These are phyloP conservation scores for Lactifluus pinguis DNA, from an alignment of 768 basidiomycete species.

Conservation along the genomic window DNA sequence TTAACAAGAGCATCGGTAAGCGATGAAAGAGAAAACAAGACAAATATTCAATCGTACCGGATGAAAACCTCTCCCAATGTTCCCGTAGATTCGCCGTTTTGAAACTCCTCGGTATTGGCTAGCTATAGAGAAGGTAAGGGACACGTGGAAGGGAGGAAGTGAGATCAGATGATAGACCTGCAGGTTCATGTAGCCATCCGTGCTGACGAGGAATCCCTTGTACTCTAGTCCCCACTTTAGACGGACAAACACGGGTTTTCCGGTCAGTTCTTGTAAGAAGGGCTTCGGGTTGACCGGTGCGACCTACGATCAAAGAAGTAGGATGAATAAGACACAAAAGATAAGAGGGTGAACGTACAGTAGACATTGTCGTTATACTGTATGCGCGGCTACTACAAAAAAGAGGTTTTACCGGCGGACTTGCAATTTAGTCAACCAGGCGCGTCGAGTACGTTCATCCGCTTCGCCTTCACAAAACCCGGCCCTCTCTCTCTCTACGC, in stretches of 20 bases:
- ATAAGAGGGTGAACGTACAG: slow-evolving; percentile 35
- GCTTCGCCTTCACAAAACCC: too few relatives aligned
- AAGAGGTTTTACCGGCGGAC: slow-evolving; percentile 24
- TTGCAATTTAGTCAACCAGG: slow-evolving; percentile 26
- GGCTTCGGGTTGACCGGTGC: slow-evolving; percentile 98
- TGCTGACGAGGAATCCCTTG: slow-evolving; percentile 97
- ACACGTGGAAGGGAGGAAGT: background rate
- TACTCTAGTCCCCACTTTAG: slow-evolving; percentile 99
- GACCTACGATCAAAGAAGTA: slow-evolving; percentile 37
- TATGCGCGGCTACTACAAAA: too few relatives aligned
- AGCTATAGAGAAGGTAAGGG: slow-evolving; percentile 43
- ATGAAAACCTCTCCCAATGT: slow-evolving; percentile 99
- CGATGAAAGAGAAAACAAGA: slow-evolving; percentile 5
- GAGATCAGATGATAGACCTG: slow-evolving; percentile 48
- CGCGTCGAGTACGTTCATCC: too few relatives aligned
- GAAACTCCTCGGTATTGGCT: slow-evolving; percentile 98
- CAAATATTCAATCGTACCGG: slow-evolving; percentile 45
- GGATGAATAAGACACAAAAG: background rate
- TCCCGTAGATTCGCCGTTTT: slow-evolving; percentile 91
- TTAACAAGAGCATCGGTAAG: slow-evolving; percentile 25
- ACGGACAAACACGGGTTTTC: slow-evolving; percentile 89
- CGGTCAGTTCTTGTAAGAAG: slow-evolving; percentile 96
- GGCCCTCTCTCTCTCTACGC: background rate
- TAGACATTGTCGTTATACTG: slow-evolving; percentile 47
- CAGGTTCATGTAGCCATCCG: slow-evolving; percentile 99